These are phyloP conservation scores for Cryptomeria japonica DNA, from an alignment of 75 land plant species.

Conservation along the genomic window DNA sequence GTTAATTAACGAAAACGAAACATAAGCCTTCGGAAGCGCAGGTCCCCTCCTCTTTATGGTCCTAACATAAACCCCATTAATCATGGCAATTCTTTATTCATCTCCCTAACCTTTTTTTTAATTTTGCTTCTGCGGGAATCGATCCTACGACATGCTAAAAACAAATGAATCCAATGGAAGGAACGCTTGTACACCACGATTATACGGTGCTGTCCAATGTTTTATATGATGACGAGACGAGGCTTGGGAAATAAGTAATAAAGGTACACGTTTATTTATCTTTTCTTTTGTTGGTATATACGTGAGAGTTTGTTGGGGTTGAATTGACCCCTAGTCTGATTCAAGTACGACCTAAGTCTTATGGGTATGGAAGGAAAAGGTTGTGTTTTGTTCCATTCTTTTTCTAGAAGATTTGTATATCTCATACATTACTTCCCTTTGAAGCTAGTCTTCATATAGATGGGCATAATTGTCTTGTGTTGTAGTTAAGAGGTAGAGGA, in stretches of 20 bases:
- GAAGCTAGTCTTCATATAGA: not conserved
- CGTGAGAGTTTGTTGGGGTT: not conserved
- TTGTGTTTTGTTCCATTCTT: not conserved
- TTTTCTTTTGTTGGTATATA: not conserved
- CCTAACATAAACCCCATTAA: not conserved
- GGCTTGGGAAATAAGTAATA: not conserved
- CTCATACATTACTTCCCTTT: not conserved
- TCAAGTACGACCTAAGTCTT: not conserved
- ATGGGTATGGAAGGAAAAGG: not conserved
- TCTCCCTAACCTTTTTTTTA: not conserved
- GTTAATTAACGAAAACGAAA: constrained; percentile 4
- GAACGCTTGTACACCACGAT: not conserved
- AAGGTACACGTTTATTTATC: not conserved
- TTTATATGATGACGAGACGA: not conserved
- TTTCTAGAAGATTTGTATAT: not conserved
- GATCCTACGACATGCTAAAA: not conserved
- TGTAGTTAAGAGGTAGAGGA: not conserved
- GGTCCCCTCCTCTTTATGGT: not conserved
- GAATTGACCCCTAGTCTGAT: not conserved
- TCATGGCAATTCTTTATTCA: not conserved
- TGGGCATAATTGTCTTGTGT: not conserved
- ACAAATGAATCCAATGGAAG: not conserved
- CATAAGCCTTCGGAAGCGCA: not conserved
- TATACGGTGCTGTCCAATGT: not conserved
- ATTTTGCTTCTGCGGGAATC: not conserved